These are phyloP conservation scores for Hypomontagnella submonticulosa DNA, from an alignment of 495 filamentous ascomycete genomes.

Conservation along the genomic window DNA sequence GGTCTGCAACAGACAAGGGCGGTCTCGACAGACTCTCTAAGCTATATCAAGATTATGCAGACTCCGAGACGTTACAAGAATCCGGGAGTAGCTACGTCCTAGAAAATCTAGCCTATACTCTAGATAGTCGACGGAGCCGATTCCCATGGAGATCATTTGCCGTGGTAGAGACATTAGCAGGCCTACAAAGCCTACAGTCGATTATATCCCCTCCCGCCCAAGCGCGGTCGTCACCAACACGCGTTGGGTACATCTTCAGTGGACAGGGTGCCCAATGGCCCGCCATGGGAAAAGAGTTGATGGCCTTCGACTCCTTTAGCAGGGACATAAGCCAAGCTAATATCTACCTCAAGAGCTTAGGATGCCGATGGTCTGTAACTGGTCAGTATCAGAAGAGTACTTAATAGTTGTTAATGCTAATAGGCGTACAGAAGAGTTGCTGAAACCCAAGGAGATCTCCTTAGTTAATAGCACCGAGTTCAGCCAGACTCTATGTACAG, in stretches of 20 bases:
- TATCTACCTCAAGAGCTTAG: conserved; percentile 23
- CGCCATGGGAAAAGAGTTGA: conserved; percentile 60
- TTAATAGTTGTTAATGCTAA: not conserved
- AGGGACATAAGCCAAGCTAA: conserved; percentile 31
- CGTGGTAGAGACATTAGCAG: too few species aligned
- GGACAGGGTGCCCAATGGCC: conserved; percentile 58
- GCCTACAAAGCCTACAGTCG: too few species aligned
- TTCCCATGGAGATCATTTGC: conserved; percentile 40
- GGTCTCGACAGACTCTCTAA: conserved; percentile 18
- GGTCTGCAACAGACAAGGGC: conserved; percentile 41
- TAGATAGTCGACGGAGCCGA: conserved; percentile 31
- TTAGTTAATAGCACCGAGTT: conserved; percentile 48
- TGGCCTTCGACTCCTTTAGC: conserved; percentile 33
- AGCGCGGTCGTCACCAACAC: conserved; percentile 1
- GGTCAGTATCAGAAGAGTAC: conserved; percentile 30
- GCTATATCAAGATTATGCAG: conserved; percentile 5
- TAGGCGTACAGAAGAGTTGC: conserved; percentile 21
- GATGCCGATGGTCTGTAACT: conserved; percentile 44
- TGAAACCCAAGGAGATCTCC: conserved; percentile 12
- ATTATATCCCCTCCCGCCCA: too few species aligned
- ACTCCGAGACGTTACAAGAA: too few species aligned
- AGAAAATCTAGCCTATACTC: conserved; percentile 36
- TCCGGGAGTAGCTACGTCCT: not conserved
- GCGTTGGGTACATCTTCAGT: conserved; percentile 47
- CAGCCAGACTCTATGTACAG: conserved; percentile 57